Conservation (phyloP, 768 basidiomycete genomes). For the Boletus reticulatus region DNA sequence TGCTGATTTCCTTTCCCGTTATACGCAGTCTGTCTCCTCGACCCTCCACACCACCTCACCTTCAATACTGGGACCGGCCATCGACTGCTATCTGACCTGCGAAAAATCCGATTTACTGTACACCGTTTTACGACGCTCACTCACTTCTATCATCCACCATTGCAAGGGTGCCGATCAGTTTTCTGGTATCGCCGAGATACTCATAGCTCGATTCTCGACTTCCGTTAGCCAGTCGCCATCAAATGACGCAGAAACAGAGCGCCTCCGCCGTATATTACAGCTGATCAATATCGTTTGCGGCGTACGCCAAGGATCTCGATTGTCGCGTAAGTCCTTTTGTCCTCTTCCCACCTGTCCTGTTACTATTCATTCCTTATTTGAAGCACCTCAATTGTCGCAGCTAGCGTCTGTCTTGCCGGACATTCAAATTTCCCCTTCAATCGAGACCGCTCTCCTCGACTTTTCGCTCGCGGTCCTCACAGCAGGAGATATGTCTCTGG, state of each 20-base stretch:
- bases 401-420: conserved; percentile 31
- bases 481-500: conserved; percentile 43
- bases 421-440: conserved; percentile 25
- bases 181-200: conserved; percentile 48
- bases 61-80: conserved; percentile 56
- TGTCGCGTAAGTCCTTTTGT: conserved; percentile 48
- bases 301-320: conserved; percentile 69
- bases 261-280: conserved; percentile 52
- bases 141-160: conserved; percentile 84
- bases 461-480: conserved; percentile 36
- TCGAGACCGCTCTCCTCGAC: conserved; percentile 33
- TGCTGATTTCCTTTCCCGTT: not conserved
- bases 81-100: conserved; percentile 51
- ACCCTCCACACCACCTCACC: conserved; percentile 75
- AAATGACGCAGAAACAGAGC: conserved; percentile 31
- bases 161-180: conserved; percentile 70
- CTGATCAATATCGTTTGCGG: conserved; percentile 54
- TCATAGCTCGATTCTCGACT: conserved; percentile 42
- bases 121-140: conserved; percentile 66
- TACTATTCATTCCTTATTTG: not conserved
- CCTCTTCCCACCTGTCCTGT: not conserved
- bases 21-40: conserved; percentile 69
- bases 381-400: conserved; percentile 39
- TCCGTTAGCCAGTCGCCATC: conserved; percentile 1
- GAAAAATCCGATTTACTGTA: conserved; percentile 42